These are phyloP conservation scores for Penicillium decumbens DNA, from an alignment of 2,329 filamentous ascomycete species.

Conservation along the genomic window DNA sequence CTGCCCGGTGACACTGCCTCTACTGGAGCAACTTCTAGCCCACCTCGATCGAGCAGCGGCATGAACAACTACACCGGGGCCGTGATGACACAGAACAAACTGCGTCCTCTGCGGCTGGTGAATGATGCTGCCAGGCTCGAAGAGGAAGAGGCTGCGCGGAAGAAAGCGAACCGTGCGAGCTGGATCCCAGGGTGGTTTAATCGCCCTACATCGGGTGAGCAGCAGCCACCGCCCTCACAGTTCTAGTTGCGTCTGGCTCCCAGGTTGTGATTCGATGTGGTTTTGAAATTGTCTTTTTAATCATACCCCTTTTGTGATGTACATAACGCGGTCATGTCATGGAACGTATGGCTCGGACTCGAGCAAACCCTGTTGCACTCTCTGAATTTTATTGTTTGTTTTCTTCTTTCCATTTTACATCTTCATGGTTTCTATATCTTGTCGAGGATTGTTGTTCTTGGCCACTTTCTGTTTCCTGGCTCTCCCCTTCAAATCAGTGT, in stretches of 20 bases:
- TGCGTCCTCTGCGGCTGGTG: conserved; percentile 79
- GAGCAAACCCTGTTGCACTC: conserved; percentile 7
- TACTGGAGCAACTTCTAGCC: conserved; percentile 47
- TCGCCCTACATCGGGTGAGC: conserved; percentile 30
- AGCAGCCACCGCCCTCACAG: conserved; percentile 13
- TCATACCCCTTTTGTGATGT: conserved; percentile 24
- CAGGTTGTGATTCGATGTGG: conserved; percentile 19
- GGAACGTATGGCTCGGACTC: conserved; percentile 10
- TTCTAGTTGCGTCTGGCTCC: conserved; percentile 5
- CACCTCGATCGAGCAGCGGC: conserved; percentile 61
- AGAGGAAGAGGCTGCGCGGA: conserved; percentile 41
- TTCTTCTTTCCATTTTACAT: background rate
- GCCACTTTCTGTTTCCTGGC: background rate
- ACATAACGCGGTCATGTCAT: conserved; percentile 23
- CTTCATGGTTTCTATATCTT: background rate
- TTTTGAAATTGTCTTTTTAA: conserved; percentile 19
- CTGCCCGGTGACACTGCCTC: conserved; percentile 43
- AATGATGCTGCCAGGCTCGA: conserved; percentile 41
- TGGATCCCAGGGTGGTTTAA: conserved; percentile 47
- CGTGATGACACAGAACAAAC: conserved; percentile 64
- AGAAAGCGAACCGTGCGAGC: conserved; percentile 45
- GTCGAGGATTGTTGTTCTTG: background rate
- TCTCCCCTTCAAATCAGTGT: background rate
- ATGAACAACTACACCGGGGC: conserved; percentile 65
- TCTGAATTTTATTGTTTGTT: conserved; percentile 1